These are phyloP conservation scores for Salicornia ramosissima DNA, from an alignment of 148 eudicot genomes.

Conservation along the genomic window DNA sequence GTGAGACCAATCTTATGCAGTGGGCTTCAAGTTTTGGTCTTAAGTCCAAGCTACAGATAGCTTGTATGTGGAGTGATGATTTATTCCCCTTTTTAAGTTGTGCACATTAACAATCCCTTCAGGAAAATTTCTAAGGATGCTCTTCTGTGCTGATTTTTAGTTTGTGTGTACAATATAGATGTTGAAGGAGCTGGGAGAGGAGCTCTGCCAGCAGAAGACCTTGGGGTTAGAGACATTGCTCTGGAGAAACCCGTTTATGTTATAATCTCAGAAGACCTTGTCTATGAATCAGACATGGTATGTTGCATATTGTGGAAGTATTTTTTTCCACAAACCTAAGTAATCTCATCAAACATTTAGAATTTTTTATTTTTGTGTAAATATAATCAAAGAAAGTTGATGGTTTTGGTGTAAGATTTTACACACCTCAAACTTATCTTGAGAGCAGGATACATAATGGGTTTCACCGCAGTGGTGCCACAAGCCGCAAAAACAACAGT, in stretches of 20 bases:
- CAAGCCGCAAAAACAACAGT: no score
- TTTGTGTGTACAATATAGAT: conserved; percentile 39
- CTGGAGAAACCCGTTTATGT: conserved; percentile 74
- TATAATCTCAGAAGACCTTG: conserved; percentile 75
- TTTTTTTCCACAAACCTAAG: not conserved
- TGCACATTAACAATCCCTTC: not conserved
- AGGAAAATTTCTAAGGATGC: not conserved
- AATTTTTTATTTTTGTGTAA: not conserved
- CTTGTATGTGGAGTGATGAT: conserved; percentile 47
- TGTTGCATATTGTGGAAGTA: conserved; percentile 2
- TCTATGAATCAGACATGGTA: conserved; percentile 81
- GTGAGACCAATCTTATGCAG: conserved; percentile 46
- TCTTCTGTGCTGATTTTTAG: conserved; percentile 4
- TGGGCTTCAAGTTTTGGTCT: conserved; percentile 78
- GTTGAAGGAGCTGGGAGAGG: conserved; percentile 97
- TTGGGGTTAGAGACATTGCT: conserved; percentile 74
- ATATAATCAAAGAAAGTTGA: not conserved
- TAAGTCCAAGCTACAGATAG: conserved; percentile 59
- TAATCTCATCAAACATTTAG: not conserved
- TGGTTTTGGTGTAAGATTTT: not conserved
- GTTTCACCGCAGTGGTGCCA: no score
- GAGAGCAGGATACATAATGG: not conserved
- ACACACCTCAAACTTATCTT: not conserved
- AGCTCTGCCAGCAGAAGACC: conserved; percentile 62
- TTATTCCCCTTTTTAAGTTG: conserved; percentile 2